Base-by-base conservation (phyloP, 2,329 filamentous ascomycete genomes). In the Helotiales sp. region DNA sequence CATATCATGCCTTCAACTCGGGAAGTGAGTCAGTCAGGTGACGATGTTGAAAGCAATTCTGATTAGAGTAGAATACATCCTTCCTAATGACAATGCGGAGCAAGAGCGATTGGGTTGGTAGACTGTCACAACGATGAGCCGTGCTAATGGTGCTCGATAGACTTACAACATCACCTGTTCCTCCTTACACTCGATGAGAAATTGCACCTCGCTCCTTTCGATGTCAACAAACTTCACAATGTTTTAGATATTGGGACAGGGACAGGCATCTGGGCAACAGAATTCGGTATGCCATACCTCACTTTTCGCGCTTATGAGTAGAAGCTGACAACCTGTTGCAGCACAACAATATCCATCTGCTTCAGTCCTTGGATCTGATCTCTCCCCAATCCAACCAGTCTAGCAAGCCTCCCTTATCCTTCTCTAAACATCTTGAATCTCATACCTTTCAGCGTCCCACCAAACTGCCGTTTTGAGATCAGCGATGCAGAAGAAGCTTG, bases 151-250 rank as follows among this genome's bases (percentile, higher is more conserved):
- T 48, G 10, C 9, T 9, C 9, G n/a, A n/a, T n/a, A n/a, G n/a
- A n/a, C 55, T 52, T 57, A 25, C 52, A 58, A 44, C 58, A 64
- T 53, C 55, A 63, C 30, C 40, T 64, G 25, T 62, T 56, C 25
- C 17, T 25, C 22, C 24, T 63, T 22, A 51, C 55, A 15, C 46
- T 63, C 15, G 47, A 52, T 17, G 55, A 47, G 2, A 51, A 57
- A 24, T 51, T 64, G 9, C 47, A 52, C 36, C 38, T 61, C 15
- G 60, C 58, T 46, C 63, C 54, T 15, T 63, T 69, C 6, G 22
- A 29, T 17, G 8, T 9, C 7, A 19, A 34, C 34, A n/a, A n/a
- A n/a, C 19, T 54, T 3, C 33, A 44, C 8, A 54, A 54, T 46
- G 51, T 54, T 7, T 31, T 54, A 42, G 51, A 54, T 33, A 44